Conservation (phyloP, 495 filamentous ascomycete genomes). For the Amphirosellinia nigrospora region DNA sequence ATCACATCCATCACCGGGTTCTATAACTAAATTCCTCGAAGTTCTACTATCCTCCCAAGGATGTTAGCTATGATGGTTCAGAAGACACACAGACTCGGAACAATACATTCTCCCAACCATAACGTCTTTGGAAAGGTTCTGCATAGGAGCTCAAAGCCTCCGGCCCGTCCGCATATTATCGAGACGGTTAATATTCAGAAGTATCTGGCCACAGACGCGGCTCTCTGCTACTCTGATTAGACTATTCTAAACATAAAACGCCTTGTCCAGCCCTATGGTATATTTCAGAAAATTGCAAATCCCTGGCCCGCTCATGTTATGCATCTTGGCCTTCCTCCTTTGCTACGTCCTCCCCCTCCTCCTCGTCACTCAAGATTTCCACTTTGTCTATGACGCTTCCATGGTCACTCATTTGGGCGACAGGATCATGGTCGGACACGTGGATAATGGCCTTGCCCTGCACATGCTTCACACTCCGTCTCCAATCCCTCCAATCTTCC, state of each 20-base stretch:
- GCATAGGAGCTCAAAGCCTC: not conserved
- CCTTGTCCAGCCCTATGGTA: conserved; percentile 30
- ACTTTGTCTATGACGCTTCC: conserved; percentile 87
- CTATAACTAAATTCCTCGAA: not conserved
- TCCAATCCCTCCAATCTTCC: conserved; percentile 85
- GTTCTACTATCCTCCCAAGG: not conserved
- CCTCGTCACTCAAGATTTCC: conserved; percentile 69
- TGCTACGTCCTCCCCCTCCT: conserved; percentile 63
- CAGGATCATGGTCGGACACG: conserved; percentile 70
- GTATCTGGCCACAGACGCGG: not conserved
- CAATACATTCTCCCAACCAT: not conserved
- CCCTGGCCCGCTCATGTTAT: conserved; percentile 26
- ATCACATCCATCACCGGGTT: not conserved
- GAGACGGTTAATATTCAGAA: conserved; percentile 16
- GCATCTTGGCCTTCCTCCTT: conserved; percentile 41
- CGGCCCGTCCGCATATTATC: not conserved
- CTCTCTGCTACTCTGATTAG: conserved; percentile 16
- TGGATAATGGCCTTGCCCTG: conserved; percentile 86
- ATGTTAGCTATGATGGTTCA: not conserved
- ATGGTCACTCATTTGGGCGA: conserved; percentile 60
- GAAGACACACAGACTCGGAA: not conserved
- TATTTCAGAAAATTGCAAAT: conserved; percentile 23
- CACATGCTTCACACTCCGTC: conserved; percentile 66
- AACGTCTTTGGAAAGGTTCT: not conserved
- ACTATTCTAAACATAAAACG: conserved; percentile 24